A percentile compares a stretch with the other conserved stretches of the same genome.
These are phyloP conservation scores for Pleurotus pulmonarius DNA, from an alignment of 768 basidiomycete genomes.

Conservation along the genomic window DNA sequence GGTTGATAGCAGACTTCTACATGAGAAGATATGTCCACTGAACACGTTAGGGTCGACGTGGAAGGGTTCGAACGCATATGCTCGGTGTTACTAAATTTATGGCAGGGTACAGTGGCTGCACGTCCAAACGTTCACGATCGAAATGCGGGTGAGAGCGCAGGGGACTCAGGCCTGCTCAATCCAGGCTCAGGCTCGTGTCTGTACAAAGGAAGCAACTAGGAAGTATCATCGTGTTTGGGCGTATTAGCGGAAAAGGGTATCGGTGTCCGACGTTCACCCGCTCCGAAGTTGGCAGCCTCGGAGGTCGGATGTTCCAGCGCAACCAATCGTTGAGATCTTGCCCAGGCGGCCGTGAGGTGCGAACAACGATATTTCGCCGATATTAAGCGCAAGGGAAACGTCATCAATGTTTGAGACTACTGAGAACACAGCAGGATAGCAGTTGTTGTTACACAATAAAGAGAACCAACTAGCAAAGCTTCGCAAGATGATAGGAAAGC, in stretches of 20 bases:
- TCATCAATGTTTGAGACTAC: background rate
- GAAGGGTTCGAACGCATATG: background rate
- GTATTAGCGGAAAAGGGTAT: background rate
- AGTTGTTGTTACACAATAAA: background rate
- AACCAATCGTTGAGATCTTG: background rate
- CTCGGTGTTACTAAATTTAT: background rate
- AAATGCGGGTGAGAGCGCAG: background rate
- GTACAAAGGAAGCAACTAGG: background rate
- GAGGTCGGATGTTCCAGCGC: background rate
- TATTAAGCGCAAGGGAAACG: background rate
- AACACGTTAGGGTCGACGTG: background rate
- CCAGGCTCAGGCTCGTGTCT: background rate
- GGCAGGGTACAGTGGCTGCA: too few species aligned
- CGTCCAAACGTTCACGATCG: background rate
- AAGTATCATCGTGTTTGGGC: background rate
- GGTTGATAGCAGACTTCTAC: too few species aligned
- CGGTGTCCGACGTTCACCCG: conserved; percentile 1
- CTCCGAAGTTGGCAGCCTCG: background rate
- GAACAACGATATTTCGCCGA: conserved; percentile 5
- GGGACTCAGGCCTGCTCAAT: background rate
- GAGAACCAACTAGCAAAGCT: background rate
- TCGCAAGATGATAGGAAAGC: too few species aligned
- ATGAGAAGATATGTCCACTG: too few species aligned
- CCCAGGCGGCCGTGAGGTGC: background rate
- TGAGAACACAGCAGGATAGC: too few species aligned